Evolutionary conservation across 768 basidiomycete species (phyloP), one percentile per base, ranked within the genome.

Genomic region (Suillus luteus): DNA sequence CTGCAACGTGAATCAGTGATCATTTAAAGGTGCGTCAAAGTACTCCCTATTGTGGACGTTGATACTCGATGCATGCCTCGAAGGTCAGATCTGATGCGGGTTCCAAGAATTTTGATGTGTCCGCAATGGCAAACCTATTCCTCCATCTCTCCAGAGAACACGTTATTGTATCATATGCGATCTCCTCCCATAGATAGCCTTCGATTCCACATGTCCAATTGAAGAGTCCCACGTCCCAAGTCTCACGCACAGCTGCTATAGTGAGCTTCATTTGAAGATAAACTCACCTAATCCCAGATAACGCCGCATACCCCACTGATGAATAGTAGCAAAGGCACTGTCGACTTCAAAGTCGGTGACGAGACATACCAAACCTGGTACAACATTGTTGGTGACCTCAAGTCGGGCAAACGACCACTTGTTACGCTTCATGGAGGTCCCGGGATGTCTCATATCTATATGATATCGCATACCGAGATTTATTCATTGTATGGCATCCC

Each of bases 401-500:
- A 71, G 14, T 64, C 73, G 1, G 66, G 67, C 24, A 38, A 64
- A 12, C 65, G 60, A 33, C 83, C 83, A 0, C 65, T 84, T 1
- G 69, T 85, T 17, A 71, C 72, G 0, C 71, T 85, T 1, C 83
- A 85, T 62, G 85, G 84, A 6, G 84, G 83, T 2, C 83, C 82
- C 0, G 81, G 81, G 5, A 64, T 76, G 7, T 69, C 77, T 0
- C 79, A 82, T 58, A 71, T 78, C 44, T 83, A 82, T 63, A 66
- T 84, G 62, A 70, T 78, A 59, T 74, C 81, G 2, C 70, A 77
- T 61, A 68, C 65, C 58, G 75, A 81, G 27, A 75, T 84, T 57
- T 62, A 74, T 33, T 27, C 62, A 54, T 58, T 61, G 14, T 63
- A 70, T 52, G 68, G 68, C 55, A 77, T 78, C 41, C 79, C 82